Conservation (phyloP, 306 rosid species). For the Vigna nakashimae region DNA sequence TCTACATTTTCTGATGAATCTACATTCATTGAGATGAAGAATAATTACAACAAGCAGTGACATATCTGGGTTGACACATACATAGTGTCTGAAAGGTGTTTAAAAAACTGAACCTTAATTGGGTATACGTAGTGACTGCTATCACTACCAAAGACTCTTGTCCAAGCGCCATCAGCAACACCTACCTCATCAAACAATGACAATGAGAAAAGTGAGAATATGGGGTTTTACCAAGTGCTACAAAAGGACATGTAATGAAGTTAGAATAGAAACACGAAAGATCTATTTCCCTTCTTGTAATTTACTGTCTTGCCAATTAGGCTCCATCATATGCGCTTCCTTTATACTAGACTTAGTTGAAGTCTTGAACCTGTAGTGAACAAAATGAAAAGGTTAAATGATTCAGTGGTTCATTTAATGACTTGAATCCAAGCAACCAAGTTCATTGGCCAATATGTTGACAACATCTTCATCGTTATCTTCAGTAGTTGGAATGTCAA, state of each 20-base stretch:
- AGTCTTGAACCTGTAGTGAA: constrained; percentile 6
- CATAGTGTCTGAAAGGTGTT: constrained; percentile 16
- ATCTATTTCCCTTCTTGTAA: constrained; percentile 42
- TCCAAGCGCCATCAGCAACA: constrained; percentile 63
- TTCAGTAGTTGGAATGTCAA: constrained; percentile 40
- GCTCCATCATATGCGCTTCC: constrained; percentile 20
- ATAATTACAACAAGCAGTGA: constrained; percentile 48
- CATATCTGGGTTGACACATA: constrained; percentile 31
- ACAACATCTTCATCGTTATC: constrained; percentile 54
- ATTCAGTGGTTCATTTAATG: constrained; percentile 49
- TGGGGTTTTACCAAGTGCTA: constrained; percentile 41
- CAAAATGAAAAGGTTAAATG: constrained; percentile 30
- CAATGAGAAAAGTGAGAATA: constrained; percentile 51
- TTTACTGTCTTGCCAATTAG: constrained; percentile 46
- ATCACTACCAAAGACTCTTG: constrained; percentile 49
- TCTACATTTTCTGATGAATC: constrained; percentile 64
- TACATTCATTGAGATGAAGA: constrained; percentile 55
- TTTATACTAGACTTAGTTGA: constrained; percentile 1
- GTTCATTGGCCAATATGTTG: constrained; percentile 54
- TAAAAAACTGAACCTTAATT: constrained; percentile 51
- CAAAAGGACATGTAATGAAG: constrained; percentile 41
- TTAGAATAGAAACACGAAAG: constrained; percentile 55
- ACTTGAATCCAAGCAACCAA: constrained; percentile 63
- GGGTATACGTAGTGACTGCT: constrained; percentile 34
- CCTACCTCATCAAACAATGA: constrained; percentile 63